Evolutionary conservation across 2,329 filamentous ascomycete species (phyloP).

Genomic region (Monosporascus sp.): DNA sequence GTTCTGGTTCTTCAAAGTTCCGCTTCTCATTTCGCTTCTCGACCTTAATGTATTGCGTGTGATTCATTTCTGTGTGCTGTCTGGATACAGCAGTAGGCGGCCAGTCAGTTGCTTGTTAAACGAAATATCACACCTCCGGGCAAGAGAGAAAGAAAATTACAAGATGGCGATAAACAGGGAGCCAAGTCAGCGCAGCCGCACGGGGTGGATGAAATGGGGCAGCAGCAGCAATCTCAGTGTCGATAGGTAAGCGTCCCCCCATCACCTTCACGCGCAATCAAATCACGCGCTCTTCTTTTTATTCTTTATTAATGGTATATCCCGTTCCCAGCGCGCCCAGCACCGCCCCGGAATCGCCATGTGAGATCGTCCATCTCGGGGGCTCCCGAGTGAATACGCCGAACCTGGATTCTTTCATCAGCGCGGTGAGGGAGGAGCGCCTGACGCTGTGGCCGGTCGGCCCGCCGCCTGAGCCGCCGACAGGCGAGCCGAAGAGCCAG

Average conservation of each 20-base stretch:
- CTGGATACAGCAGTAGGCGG: too few relatives aligned
- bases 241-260: neutral
- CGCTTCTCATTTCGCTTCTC: too few relatives aligned
- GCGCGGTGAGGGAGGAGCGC: neutral
- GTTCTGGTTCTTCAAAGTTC: too few relatives aligned
- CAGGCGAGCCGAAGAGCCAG: too few relatives aligned
- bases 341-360: constrained; percentile 4
- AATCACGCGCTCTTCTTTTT: constrained; percentile 7
- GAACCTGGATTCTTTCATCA: constrained; percentile 1
- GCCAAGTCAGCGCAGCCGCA: constrained; percentile 13
- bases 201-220: constrained; percentile 17
- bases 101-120: too few relatives aligned
- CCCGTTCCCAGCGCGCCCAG: neutral
- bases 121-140: too few relatives aligned
- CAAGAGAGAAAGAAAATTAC: neutral
- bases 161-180: constrained; percentile 14
- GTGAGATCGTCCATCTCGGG: constrained; percentile 18
- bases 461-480: too few relatives aligned
- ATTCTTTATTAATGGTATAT: neutral
- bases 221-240: constrained; percentile 7
- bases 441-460: constrained; percentile 1
- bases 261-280: neutral
- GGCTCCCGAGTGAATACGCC: constrained; percentile 13
- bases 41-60: too few relatives aligned
- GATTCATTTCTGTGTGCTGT: too few relatives aligned